These are phyloP conservation scores for Pichia norvegensis DNA, from an alignment of 1,139 yeast genomes.

Conservation along the genomic window DNA sequence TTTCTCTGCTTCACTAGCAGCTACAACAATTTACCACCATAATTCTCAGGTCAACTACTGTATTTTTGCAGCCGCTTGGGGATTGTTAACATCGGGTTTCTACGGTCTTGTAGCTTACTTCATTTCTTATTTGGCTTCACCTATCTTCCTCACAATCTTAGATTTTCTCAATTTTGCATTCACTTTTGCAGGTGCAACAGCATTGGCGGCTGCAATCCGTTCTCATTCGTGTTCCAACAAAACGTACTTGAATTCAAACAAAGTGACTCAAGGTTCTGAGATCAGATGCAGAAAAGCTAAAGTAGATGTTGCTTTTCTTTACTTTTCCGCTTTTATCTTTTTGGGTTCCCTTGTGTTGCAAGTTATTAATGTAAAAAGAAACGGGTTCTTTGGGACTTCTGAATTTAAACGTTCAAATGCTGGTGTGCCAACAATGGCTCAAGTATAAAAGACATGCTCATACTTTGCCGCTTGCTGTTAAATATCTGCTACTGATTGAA, in stretches of 20 bases:
- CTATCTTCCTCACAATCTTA: conserved; percentile 59
- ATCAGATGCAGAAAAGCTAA: conserved; percentile 95
- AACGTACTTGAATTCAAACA: conserved; percentile 54
- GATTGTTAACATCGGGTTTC: conserved; percentile 66
- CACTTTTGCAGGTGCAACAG: conserved; percentile 91
- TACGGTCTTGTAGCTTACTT: conserved; percentile 78
- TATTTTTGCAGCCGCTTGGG: conserved; percentile 83
- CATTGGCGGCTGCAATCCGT: conserved; percentile 83
- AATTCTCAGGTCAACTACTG: conserved; percentile 85
- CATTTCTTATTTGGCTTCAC: conserved; percentile 78
- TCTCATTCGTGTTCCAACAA: conserved; percentile 77
- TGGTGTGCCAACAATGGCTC: conserved; percentile 85
- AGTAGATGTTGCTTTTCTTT: conserved; percentile 84
- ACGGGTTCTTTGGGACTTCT: conserved; percentile 69
- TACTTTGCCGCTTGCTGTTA: no score
- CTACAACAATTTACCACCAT: conserved; percentile 44
- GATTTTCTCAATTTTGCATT: conserved; percentile 87
- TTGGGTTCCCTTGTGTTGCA: conserved; percentile 63
- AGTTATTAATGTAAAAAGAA: conserved; percentile 45
- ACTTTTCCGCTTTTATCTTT: conserved; percentile 73
- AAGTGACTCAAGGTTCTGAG: conserved; percentile 62
- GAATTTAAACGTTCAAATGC: conserved; percentile 48
- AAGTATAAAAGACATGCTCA: no score
- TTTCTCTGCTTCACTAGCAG: conserved; percentile 77
- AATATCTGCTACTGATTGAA: no score